Percentiles rank a stretch among this genome's conserved stretches.
Conservation (phyloP, 495 filamentous ascomycete genomes). For the Mytilinidion resinicola region DNA sequence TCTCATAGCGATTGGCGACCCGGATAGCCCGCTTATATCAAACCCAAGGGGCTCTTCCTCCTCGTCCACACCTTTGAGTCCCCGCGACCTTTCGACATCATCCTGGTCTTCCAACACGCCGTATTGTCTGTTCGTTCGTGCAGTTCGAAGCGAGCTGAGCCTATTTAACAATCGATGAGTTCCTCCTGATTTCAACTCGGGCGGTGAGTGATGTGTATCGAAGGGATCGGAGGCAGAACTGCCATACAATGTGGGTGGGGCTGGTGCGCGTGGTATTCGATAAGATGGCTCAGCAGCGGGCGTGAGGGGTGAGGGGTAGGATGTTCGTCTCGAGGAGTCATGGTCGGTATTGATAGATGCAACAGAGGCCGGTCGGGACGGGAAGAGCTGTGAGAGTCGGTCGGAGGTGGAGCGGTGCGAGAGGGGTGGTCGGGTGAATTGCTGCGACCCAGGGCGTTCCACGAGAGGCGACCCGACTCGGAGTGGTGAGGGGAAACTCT, state of each 20-base stretch:
- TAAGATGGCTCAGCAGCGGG: slow-evolving; percentile 22
- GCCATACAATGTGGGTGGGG: slow-evolving; percentile 22
- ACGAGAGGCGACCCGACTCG: slow-evolving; percentile 24
- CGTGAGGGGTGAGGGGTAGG: slow-evolving; percentile 18
- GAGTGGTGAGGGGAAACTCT: slow-evolving; percentile 17
- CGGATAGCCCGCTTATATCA: slow-evolving; percentile 26
- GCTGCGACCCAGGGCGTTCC: slow-evolving; percentile 1
- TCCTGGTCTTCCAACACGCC: slow-evolving; percentile 21
- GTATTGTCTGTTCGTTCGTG: slow-evolving; percentile 13
- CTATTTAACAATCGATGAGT: slow-evolving; percentile 19
- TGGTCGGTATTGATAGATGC: slow-evolving; percentile 8
- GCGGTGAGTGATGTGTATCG: not conserved
- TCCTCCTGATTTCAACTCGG: not conserved
- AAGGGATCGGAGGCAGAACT: slow-evolving; percentile 8
- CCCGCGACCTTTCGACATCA: slow-evolving; percentile 1
- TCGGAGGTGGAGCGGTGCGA: slow-evolving; percentile 16
- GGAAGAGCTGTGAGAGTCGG: slow-evolving; percentile 27
- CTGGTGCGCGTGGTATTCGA: slow-evolving; percentile 21
- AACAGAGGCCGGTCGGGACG: slow-evolving; percentile 17
- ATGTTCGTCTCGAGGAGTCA: slow-evolving; percentile 17
- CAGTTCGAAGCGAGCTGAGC: slow-evolving; percentile 16
- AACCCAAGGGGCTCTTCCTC: slow-evolving; percentile 19
- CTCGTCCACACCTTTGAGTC: slow-evolving; percentile 20
- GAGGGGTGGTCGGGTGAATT: slow-evolving; percentile 9
- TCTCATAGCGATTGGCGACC: slow-evolving; percentile 16